Evolutionary conservation across 2,329 filamentous ascomycete species (phyloP), one percentile per base, ranked within the genome.

Genomic region (Pestalotiopsis sp.): DNA sequence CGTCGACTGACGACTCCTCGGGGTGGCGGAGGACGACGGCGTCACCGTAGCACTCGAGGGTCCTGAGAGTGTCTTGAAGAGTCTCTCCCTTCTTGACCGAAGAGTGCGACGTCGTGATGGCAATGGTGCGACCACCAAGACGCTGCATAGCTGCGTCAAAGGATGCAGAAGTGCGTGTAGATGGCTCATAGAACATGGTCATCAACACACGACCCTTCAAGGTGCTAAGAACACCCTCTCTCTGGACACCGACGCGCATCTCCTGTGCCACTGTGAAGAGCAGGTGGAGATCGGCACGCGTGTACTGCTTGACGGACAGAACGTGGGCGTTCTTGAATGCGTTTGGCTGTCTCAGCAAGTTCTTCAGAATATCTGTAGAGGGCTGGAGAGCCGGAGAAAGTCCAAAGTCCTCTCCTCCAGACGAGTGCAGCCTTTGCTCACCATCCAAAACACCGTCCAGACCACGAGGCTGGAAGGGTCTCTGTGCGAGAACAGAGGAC

Each of bases 141-240:
- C 97, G 92, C 85, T 99, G 97, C 96, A 99, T 99, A 56, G 96
- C 96, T 67, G 95, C 93, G 77, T 99, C 96, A 75, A 99, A 99
- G 3, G 96, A 99, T 48, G 93, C 90, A 13, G 95, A 98, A 4
- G 96, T 99, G 66, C 96, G 89, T 2, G 96, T 99, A 0, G 95
- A 98, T 1, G 96, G 96, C 85, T 99, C 96, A 81, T 94, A 99
- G 87, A 99, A 99, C 83, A 99, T 89, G 2, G 93, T 96, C 82
- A 92, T 94, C 48, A 99, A 87, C 13, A 99, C 89, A 59, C 92
- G 90, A 35, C 94, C 94, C 75, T 92, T 93, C 70, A 99, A 89
- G 67, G 97, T 86, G 75, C 96, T 91, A 64, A 99, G 86, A 38
- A 96, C 92, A 68, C 96, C 96, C 75, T 97, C 92, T 63, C 94